phyloP scores from a whole-genome alignment of 805 yeast genomes.

The Metschnikowia amazonensis region DNA sequence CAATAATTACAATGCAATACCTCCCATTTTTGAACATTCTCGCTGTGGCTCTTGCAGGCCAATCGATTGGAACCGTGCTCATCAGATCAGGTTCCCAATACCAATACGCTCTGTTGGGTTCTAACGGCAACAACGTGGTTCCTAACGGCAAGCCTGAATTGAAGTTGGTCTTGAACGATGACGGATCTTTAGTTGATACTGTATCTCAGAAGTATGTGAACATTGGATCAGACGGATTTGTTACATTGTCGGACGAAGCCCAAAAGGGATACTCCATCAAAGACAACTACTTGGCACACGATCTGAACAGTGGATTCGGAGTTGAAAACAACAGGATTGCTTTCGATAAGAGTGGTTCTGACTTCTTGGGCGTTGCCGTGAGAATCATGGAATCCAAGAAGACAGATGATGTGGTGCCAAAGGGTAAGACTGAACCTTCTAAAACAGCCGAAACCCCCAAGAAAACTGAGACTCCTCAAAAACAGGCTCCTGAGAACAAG shows the following conservation, averaged over 20 bases:
- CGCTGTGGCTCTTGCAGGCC: constrained; percentile 25
- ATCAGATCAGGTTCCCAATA: constrained; percentile 26
- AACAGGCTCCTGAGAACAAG: not conserved
- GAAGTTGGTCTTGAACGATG: constrained; percentile 23
- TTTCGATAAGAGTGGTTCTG: not conserved
- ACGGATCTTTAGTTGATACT: constrained; percentile 22
- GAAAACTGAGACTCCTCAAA: not conserved
- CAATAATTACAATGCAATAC: constrained; percentile 5
- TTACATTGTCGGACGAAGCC: constrained; percentile 7
- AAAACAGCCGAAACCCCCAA: not conserved
- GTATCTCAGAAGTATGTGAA: constrained; percentile 17
- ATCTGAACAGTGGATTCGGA: not conserved
- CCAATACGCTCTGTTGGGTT: constrained; percentile 19
- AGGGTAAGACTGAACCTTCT: not conserved
- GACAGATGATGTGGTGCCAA: constrained; percentile 4
- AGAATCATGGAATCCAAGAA: constrained; percentile 2
- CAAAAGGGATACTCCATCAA: constrained; percentile 14
- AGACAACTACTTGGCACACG: constrained; percentile 3
- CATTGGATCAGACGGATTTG: constrained; percentile 11
- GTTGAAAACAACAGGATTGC: constrained; percentile 4
- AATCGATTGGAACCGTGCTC: constrained; percentile 18
- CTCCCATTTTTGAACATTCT: constrained; percentile 20
- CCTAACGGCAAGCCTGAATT: constrained; percentile 14
- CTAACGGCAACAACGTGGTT: constrained; percentile 9
- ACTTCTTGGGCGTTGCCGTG: constrained; percentile 10